A percentile compares a stretch with the other conserved stretches of the same genome.
Conservation (phyloP, 1,284 basidiomycete genomes). For the Violaceomyces palustris region DNA sequence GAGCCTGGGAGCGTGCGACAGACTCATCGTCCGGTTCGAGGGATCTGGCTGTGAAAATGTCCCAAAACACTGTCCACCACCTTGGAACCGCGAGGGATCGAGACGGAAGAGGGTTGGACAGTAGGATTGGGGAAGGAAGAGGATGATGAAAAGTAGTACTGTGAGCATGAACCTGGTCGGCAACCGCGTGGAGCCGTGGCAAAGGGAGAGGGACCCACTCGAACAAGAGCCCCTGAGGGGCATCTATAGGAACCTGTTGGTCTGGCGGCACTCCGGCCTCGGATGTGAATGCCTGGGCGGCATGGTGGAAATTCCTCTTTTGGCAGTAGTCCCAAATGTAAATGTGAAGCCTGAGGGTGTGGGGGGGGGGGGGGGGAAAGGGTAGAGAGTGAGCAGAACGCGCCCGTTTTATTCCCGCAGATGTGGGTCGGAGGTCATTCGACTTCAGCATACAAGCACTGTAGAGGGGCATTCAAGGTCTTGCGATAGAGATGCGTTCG, state of each 20-base stretch:
- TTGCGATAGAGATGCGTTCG: too few species aligned
- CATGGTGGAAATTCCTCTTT: constrained; percentile 16
- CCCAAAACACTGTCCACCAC: constrained; percentile 30
- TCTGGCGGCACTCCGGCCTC: constrained; percentile 14
- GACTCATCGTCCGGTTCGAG: not conserved
- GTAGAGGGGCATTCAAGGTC: too few species aligned
- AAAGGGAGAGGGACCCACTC: constrained; percentile 1
- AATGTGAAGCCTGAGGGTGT: constrained; percentile 27
- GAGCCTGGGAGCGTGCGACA: constrained; percentile 4
- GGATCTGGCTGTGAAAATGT: constrained; percentile 12
- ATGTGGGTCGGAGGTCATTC: too few species aligned
- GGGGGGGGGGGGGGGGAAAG: too few species aligned
- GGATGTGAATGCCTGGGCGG: constrained; percentile 5
- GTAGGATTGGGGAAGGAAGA: not conserved
- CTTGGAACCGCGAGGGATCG: not conserved
- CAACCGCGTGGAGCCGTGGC: not conserved
- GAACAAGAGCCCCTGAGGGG: constrained; percentile 19
- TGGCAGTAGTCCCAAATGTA: constrained; percentile 27
- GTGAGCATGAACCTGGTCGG: not conserved
- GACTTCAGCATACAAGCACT: too few species aligned
- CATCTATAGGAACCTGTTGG: constrained; percentile 19
- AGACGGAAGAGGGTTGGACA: not conserved
- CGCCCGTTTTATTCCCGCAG: too few species aligned
- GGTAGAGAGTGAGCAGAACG: too few species aligned
- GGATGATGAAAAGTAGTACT: not conserved